phyloP scores from a whole-genome alignment of 257 asterid genomes.

The Nicotiana tabacum region DNA sequence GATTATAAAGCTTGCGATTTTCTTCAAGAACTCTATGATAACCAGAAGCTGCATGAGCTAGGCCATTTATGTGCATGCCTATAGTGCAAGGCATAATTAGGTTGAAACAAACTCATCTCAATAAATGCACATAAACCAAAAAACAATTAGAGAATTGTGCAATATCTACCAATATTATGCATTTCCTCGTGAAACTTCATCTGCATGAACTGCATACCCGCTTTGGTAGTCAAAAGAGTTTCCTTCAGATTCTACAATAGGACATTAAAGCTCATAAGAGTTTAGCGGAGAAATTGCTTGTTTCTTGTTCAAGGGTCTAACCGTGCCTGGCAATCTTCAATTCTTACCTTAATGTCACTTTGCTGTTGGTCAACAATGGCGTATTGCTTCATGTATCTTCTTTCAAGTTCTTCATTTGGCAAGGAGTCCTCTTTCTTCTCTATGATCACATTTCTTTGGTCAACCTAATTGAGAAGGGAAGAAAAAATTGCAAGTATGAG shows the following conservation, averaged over 20 bases:
- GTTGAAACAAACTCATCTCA: not conserved
- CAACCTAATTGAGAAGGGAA: constrained; percentile 30
- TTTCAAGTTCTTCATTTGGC: constrained; percentile 44
- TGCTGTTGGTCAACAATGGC: constrained; percentile 68
- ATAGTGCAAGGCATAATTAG: constrained; percentile 14
- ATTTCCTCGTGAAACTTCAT: constrained; percentile 82
- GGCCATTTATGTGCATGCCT: constrained; percentile 80
- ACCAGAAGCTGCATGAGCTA: constrained; percentile 95
- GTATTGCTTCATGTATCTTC: constrained; percentile 45
- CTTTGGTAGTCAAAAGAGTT: constrained; percentile 69
- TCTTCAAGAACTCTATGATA: constrained; percentile 95
- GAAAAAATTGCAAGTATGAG: not conserved
- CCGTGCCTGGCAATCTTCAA: constrained; percentile 8
- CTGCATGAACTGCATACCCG: constrained; percentile 93
- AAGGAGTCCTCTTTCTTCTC: constrained; percentile 30
- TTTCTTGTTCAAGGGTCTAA: not conserved
- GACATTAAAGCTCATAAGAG: not conserved
- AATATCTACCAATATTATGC: constrained; percentile 53
- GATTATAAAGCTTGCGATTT: constrained; percentile 91
- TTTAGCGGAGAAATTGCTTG: not conserved
- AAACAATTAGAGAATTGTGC: not conserved
- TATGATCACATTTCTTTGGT: constrained; percentile 24
- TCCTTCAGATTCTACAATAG: constrained; percentile 62
- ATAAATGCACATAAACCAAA: not conserved
- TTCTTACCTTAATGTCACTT: constrained; percentile 57